Evolutionary conservation across 2,329 filamentous ascomycete species (phyloP).

Genomic region (Aspergillus felis): DNA sequence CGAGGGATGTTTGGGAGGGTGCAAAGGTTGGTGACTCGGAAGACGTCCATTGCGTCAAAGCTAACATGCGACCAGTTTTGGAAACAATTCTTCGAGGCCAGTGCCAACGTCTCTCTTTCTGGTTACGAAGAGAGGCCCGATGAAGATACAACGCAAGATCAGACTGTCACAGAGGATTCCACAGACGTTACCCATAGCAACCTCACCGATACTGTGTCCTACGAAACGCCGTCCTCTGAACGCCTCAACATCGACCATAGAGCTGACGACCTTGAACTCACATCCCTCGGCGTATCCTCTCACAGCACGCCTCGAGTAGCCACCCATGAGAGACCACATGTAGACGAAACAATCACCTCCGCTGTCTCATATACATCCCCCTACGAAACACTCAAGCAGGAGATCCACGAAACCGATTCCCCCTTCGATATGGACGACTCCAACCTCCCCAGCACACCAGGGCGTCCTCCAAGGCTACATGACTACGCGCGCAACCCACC

Average conservation of each 20-base stretch:
- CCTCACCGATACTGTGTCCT: conserved; percentile 37
- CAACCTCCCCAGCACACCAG: conserved; percentile 35
- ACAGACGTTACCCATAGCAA: conserved; percentile 45
- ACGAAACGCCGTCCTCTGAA: conserved; percentile 38
- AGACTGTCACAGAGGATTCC: conserved; percentile 55
- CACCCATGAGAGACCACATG: conserved; percentile 25
- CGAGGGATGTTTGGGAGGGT: conserved; percentile 90
- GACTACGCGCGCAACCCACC: conserved; percentile 48
- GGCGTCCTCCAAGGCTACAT: conserved; percentile 15
- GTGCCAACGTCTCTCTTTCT: conserved; percentile 92
- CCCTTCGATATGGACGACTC: conserved; percentile 34
- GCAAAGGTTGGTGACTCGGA: conserved; percentile 64
- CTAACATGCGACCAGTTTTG: conserved; percentile 66
- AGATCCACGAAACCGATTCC: conserved; percentile 52
- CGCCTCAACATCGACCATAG: conserved; percentile 25
- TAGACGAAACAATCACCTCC: conserved; percentile 39
- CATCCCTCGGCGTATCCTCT: conserved; percentile 41
- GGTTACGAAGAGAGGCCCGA: conserved; percentile 79
- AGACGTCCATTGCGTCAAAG: neutral
- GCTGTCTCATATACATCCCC: conserved; percentile 63
- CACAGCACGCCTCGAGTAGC: conserved; percentile 46
- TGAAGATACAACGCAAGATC: conserved; percentile 53
- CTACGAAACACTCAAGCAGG: conserved; percentile 68
- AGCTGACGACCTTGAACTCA: conserved; percentile 45
- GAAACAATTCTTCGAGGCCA: conserved; percentile 99